Base-by-base conservation (phyloP, 305 asterid species). In the Ajuga reptans region DNA sequence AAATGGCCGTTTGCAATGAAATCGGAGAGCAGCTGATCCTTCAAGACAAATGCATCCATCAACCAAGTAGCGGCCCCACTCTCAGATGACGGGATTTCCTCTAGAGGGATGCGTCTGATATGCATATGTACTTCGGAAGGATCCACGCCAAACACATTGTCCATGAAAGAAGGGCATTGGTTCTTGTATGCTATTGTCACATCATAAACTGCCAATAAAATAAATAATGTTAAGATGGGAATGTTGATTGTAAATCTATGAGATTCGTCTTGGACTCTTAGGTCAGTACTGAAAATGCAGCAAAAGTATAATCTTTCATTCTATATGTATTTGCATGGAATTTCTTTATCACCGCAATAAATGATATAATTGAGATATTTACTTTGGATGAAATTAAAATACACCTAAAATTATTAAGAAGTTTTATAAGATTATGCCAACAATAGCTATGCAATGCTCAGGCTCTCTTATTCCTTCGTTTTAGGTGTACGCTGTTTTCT, bases 81-180 rank as follows among this genome's bases (percentile, higher is more conserved):
- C 37, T 82, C 86, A 0, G 85, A 69, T 21, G 34, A 15, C 0
- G 87, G 89, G 79, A 83, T 82, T 21, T 80, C 61, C 4, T 81
- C 62, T 0, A 72, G 37, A 33, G 87, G 87, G 75, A 83, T 77
- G 2, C 94, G 89, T 62, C 86, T 47, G 16, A 87, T 72, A 36
- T 87, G 89, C 82, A 87, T 80, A 78, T 87, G 90, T 12, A 85
- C 87, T 74, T 87, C 90, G 0, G 93, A 75, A 10, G 94, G 94
- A 49, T 85, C 87, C 15, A 85, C 79, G 1, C 91, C 94, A 59
- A 85, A 87, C 1, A 81, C 89, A 52, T 85, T 87, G 86, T 87
- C 90, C 72, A 85, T 21, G 81, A 87, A 83, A 9, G 90, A 75
- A 4, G 93, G 94, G 59, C 87, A 80, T 3, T 70, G 82, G 33